Conservation (phyloP, 225 moss, liverwort and hornwort species). For the Physcomitrellopsis africana region DNA sequence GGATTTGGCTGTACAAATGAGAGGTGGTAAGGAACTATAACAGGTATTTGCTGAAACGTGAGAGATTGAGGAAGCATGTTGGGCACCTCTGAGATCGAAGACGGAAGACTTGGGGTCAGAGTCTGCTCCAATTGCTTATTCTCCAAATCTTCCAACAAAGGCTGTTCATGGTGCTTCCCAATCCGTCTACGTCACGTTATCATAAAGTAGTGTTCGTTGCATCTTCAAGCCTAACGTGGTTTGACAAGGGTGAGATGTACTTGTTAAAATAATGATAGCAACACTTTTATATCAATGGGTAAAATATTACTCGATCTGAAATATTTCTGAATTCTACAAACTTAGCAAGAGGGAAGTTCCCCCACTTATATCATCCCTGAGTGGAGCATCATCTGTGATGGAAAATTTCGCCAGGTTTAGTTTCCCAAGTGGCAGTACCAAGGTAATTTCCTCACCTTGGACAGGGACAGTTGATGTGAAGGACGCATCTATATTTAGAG, state of each 20-base stretch:
- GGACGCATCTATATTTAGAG: slow-evolving; percentile 19
- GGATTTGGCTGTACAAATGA: slow-evolving; percentile 27
- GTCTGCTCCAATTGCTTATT: slow-evolving; percentile 84
- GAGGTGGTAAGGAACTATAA: not conserved
- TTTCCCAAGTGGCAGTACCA: slow-evolving; percentile 37
- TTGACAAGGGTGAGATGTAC: too few relatives aligned
- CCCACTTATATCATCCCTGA: slow-evolving; percentile 82
- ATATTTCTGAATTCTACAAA: not conserved
- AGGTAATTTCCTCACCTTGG: slow-evolving; percentile 23
- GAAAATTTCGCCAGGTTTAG: slow-evolving; percentile 67
- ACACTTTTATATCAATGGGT: not conserved
- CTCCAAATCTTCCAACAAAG: slow-evolving; percentile 84
- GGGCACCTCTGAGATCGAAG: slow-evolving; percentile 33
- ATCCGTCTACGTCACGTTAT: slow-evolving; percentile 68
- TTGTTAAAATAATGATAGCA: too few relatives aligned
- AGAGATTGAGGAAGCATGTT: not conserved
- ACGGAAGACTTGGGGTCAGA: slow-evolving; percentile 26
- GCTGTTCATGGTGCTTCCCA: slow-evolving; percentile 88
- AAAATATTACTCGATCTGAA: not conserved
- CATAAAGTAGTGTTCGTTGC: slow-evolving; percentile 12
- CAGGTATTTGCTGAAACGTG: slow-evolving; percentile 6
- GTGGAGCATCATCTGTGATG: slow-evolving; percentile 74
- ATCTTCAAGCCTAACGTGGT: too few relatives aligned
- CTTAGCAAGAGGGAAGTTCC: slow-evolving; percentile 73
- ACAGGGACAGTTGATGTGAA: slow-evolving; percentile 23